Base-by-base conservation (phyloP, 371 early-diverging fungal genomes). In the Lichtheimia corymbifera region DNA sequence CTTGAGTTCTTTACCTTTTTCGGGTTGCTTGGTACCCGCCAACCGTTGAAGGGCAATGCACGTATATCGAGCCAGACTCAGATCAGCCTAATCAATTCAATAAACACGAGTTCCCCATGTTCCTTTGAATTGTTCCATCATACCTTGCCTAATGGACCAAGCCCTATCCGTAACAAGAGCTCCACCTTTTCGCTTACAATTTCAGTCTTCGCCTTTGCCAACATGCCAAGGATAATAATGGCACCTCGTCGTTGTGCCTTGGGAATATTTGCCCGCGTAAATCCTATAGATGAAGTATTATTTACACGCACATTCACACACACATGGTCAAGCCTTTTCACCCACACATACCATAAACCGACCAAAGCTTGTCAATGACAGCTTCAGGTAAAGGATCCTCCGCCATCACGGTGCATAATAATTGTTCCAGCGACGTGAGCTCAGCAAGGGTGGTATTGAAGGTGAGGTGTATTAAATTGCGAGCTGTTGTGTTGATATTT, bases 391-490 rank as follows among this genome's bases (percentile, higher is more conserved):
- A 86, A 15, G 70, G 58, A 17, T 74, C 71, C 27, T 84, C 85
- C 5, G 71, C 69, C 77, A 93, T 86, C 66, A 97, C 78, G 2
- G 84, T 83, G 28, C 86, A 86, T 18, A 98, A 63, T 1, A 98
- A 72, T 65, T 95, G 91, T 65, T 98, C 97, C 43, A 98, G 75
- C 3, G 97, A 97, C 0, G 95, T 96, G 43, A 95, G 74, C 65
- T 98, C 97, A 0, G 97, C 95, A 58, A 97, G 72, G 4, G 90
- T 93, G 4, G 95, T 89, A 49, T 87, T 83, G 66, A 84, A 87
- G 0, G 96, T 95, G 50, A 97, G 80, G 70, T 81, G 71, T 60
- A 93, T 89, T n/a, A 93, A 64, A 57, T 92, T 92, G 35, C 83
- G 83, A 5, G 88, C 84, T 15, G 90, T 85, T 4, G 70, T 62